These are phyloP conservation scores for Sporobolomyces roseus DNA, from an alignment of 768 basidiomycete species.

Conservation along the genomic window DNA sequence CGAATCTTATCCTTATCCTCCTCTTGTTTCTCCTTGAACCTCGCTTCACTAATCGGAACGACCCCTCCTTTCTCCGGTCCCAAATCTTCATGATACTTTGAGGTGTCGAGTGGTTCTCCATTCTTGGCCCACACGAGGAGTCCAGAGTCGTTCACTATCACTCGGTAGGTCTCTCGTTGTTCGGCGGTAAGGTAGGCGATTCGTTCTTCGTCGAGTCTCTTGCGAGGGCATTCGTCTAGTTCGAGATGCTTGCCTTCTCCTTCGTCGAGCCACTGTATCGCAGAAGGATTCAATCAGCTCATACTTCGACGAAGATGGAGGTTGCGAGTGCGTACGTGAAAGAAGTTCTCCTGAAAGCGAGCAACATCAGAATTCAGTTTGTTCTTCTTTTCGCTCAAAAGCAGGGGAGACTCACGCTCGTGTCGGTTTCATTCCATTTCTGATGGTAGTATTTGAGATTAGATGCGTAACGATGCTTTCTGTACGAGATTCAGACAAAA, in stretches of 20 bases:
- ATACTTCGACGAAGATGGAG: not conserved
- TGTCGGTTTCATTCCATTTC: conserved; percentile 49
- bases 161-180: conserved; percentile 49
- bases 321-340: not conserved
- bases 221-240: conserved; percentile 47
- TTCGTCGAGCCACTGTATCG: conserved; percentile 47
- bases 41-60: conserved; percentile 45
- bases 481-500: too few relatives aligned
- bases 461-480: conserved; percentile 38
- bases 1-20: conserved; percentile 41
- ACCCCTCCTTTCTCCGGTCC: conserved; percentile 47
- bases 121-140: conserved; percentile 40
- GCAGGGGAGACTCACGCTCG: conserved; percentile 35
- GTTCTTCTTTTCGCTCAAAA: too few relatives aligned
- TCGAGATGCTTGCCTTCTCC: conserved; percentile 49
- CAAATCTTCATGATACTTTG: conserved; percentile 42
- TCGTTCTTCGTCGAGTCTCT: conserved; percentile 48
- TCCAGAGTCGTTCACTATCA: conserved; percentile 46
- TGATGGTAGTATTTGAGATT: conserved; percentile 39
- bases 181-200: conserved; percentile 47
- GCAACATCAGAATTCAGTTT: too few relatives aligned
- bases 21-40: conserved; percentile 39
- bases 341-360: too few relatives aligned
- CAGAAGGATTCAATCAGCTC: not conserved
- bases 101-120: conserved; percentile 45